A percentile compares a stretch with the other conserved stretches of the same genome.
Conservation (phyloP, 257 asterid species). For the Solanum sitiens region DNA sequence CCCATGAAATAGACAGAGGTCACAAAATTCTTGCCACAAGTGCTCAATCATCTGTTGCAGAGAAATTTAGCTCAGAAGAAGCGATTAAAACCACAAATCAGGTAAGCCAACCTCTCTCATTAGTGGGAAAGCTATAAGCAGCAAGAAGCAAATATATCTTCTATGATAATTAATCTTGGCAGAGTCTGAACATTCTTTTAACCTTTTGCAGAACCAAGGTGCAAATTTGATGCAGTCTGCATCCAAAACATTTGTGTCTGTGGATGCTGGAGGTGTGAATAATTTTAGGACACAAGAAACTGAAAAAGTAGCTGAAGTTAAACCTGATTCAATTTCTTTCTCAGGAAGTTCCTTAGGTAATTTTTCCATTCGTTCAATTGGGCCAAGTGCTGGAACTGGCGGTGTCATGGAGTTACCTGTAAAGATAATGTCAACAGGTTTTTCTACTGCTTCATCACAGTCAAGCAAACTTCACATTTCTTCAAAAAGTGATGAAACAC, state of each 20-base stretch:
- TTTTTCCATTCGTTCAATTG: conserved; percentile 23
- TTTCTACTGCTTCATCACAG: conserved; percentile 22
- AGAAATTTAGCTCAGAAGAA: conserved; percentile 11
- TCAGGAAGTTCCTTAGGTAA: conserved; percentile 22
- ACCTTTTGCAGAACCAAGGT: neutral
- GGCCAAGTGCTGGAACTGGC: conserved; percentile 17
- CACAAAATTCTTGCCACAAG: neutral
- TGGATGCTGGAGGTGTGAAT: conserved; percentile 1
- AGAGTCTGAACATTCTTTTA: neutral
- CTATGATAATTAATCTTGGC: neutral
- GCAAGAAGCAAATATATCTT: neutral
- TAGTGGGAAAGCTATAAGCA: neutral
- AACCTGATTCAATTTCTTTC: conserved; percentile 17
- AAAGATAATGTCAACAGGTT: conserved; percentile 18
- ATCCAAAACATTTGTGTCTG: conserved; percentile 1
- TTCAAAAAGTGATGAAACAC: conserved; percentile 11
- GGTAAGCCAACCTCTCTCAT: conserved; percentile 17
- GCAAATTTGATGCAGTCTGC: conserved; percentile 6
- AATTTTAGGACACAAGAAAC: conserved; percentile 7
- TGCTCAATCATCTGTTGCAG: conserved; percentile 3
- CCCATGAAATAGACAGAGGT: neutral
- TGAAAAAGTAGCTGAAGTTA: conserved; percentile 27
- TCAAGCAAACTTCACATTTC: conserved; percentile 1
- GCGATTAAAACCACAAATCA: conserved; percentile 12
- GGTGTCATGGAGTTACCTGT: conserved; percentile 18